phyloP scores from a whole-genome alignment of 1,139 yeast species.

The Hyphopichia burtonii region DNA sequence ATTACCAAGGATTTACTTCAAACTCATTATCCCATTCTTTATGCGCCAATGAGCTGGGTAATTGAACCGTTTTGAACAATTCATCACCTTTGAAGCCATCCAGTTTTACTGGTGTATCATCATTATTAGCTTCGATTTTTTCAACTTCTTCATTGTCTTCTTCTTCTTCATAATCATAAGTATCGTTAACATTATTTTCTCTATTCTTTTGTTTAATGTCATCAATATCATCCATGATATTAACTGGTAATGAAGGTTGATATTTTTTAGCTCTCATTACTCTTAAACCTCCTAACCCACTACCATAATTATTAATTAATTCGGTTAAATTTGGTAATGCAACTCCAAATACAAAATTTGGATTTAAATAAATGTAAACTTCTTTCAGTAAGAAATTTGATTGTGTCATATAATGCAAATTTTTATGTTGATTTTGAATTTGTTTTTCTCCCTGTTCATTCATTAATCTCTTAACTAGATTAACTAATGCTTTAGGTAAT shows the following conservation, averaged over 20 bases:
- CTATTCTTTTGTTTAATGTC: constrained; percentile 45
- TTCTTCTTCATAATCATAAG: constrained; percentile 34
- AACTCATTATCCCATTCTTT: constrained; percentile 47
- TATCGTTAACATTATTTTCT: constrained; percentile 28
- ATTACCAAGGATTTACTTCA: constrained; percentile 49
- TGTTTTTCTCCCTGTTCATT: constrained; percentile 42
- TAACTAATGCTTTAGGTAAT: constrained; percentile 48
- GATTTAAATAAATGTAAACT: constrained; percentile 46
- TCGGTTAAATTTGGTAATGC: constrained; percentile 61
- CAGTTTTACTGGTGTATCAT: background rate
- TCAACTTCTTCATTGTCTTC: constrained; percentile 11
- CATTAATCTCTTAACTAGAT: constrained; percentile 30
- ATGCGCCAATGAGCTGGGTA: constrained; percentile 53
- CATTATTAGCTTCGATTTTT: constrained; percentile 3
- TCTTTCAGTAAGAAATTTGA: constrained; percentile 40
- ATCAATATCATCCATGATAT: constrained; percentile 61
- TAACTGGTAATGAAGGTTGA: constrained; percentile 64
- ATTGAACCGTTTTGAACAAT: constrained; percentile 47
- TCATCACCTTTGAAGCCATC: constrained; percentile 43
- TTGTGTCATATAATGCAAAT: constrained; percentile 44
- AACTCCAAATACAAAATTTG: constrained; percentile 49
- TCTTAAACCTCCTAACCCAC: constrained; percentile 56
- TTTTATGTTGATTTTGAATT: constrained; percentile 22
- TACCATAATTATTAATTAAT: constrained; percentile 58
- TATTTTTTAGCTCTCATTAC: constrained; percentile 46